Base-by-base conservation (phyloP, 805 yeast species). In the Kazachstania bromeliacearum region DNA sequence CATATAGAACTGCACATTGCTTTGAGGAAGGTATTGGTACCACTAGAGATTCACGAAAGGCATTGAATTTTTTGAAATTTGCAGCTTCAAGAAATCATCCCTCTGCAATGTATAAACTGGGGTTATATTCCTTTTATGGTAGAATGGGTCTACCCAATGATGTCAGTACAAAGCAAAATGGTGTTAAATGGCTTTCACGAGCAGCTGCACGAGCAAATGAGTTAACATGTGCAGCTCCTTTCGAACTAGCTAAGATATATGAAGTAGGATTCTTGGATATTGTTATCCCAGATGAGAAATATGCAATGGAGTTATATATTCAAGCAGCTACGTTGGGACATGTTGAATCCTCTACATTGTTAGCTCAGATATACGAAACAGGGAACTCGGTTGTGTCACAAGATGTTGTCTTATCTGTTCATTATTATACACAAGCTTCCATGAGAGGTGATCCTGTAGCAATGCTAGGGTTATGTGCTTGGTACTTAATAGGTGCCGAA, bases 1-100 rank as follows among this genome's bases (percentile, higher is more conserved):
- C 95, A 1, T 92, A 83, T 60, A 73, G 97, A 48, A 83, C 95
- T 0, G 85, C 96, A 0, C 73, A 82, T 37, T 89, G 96, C 60
- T 83, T 79, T 48, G 95, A 88, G 59, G 94, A 87, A 60, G 98
- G 98, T 13, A 66, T 88, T 59, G 98, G 98, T 4, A 81, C 89
- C 4, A 77, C 85, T 15, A 71, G 92, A 47, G 96, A 92, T 57
- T 79, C 94, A 0, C 71, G 94, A 38, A 80, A 85, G 49, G 87
- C 94, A 1, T 64, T 85, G 6, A 94, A 85, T 47, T 85, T 79
- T 55, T 63, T 85, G 40, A 80, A 81, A 53, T 77, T 77, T 52
- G 95, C 97, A 0, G 94, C 97, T 0, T 71, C 87, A 22, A 80
- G 82, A 55, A 85, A 84, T 51, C 98, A 89, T 58, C 87, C 96